These are phyloP conservation scores for Pyrrhoderma lamaoense DNA, from an alignment of 1,284 basidiomycete species.

Conservation along the genomic window DNA sequence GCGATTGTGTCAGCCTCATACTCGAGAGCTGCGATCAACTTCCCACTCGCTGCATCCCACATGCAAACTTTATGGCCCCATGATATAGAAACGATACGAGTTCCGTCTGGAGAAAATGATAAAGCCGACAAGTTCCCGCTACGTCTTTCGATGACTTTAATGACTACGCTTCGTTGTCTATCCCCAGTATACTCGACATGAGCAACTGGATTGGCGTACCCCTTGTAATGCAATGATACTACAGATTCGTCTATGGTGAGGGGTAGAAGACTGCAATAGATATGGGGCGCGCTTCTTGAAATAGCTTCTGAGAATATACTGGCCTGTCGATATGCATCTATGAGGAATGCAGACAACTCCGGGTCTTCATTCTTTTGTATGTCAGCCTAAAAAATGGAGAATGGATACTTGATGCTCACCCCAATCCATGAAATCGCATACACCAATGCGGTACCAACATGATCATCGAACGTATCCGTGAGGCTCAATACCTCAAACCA, in stretches of 20 bases:
- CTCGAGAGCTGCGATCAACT: neutral
- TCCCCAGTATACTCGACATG: no score
- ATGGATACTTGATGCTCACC: neutral
- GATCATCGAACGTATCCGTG: neutral
- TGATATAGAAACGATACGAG: neutral
- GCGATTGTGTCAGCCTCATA: conserved; percentile 1
- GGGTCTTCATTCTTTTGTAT: neutral
- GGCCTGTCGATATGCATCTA: neutral
- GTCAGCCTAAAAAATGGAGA: neutral
- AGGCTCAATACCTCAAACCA: conserved; percentile 28
- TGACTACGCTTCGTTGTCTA: no score
- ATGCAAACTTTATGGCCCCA: neutral
- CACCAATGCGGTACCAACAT: neutral
- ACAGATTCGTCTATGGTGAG: no score
- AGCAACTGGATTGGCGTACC: no score
- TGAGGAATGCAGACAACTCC: no score
- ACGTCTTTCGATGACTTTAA: neutral
- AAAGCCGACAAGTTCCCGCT: neutral
- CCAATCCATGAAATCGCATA: neutral
- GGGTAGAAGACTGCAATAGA: neutral
- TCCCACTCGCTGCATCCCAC: neutral
- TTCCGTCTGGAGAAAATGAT: conserved; percentile 8
- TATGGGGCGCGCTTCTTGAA: neutral
- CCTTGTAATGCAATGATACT: no score
- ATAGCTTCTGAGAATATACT: neutral